A percentile compares a stretch with the other conserved stretches of the same genome.
Evolutionary conservation across 441 rosid species (phyloP).

Genomic region (Bocquillonia castaneifolia): DNA sequence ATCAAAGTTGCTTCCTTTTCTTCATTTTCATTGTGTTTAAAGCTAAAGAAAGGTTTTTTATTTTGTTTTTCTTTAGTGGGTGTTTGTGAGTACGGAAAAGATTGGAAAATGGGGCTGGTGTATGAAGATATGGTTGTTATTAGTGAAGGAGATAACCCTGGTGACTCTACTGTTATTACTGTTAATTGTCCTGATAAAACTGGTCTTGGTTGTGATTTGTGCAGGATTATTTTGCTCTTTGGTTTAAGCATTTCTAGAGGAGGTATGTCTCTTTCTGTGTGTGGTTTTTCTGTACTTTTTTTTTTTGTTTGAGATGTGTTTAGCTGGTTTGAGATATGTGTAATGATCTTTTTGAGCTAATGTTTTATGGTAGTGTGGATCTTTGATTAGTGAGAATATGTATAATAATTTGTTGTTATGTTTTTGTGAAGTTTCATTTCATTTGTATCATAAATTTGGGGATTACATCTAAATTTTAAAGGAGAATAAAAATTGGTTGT

Average conservation of each 20-base stretch:
- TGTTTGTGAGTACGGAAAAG: too few species aligned
- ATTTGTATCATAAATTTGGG: conserved; percentile 10
- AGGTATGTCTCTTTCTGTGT: conserved; percentile 30
- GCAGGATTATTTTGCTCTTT: conserved; percentile 51
- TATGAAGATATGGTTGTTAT: conserved; percentile 51
- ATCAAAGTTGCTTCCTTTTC: conserved; percentile 5
- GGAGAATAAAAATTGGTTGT: conserved; percentile 1
- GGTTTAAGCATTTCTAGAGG: conserved; percentile 56
- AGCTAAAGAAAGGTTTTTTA: background rate
- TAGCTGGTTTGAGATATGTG: background rate
- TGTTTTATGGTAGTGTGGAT: conserved; percentile 4
- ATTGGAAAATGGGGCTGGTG: conserved; percentile 49
- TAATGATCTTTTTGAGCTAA: background rate
- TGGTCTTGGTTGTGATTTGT: conserved; percentile 62
- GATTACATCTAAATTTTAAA: conserved; percentile 17
- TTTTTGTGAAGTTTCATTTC: background rate
- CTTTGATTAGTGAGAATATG: conserved; percentile 7
- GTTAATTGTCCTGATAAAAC: conserved; percentile 69
- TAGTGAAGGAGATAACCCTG: conserved; percentile 38
- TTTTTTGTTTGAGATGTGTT: background rate
- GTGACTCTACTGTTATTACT: conserved; percentile 43
- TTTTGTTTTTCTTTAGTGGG: too few species aligned
- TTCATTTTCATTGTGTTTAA: background rate
- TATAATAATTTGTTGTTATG: conserved; percentile 1
- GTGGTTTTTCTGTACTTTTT: background rate